Evolutionary conservation across 2,329 filamentous ascomycete genomes (phyloP), one percentile per base, ranked within the genome.

Genomic region (Pezicula rhizophila): DNA sequence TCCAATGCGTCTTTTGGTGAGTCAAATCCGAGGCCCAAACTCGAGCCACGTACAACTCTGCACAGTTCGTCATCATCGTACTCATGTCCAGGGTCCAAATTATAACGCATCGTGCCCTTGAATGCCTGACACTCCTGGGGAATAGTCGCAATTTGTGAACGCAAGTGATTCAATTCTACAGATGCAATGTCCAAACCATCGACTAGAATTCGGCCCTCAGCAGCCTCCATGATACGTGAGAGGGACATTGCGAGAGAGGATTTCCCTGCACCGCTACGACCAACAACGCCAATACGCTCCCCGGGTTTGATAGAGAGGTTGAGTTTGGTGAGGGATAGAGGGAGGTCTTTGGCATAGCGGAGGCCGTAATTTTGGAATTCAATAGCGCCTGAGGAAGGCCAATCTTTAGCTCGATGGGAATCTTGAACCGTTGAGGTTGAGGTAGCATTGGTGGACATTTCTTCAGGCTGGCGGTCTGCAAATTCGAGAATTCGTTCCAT

Each of bases 91-190:
- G 87, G 87, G 55, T 90, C 87, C 5, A 91, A 74, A 57, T 91
- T 91, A 61, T 76, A 80, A 43, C 87, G 78, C 23, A 91, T 79
- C 1, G 87, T 90, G 53, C 87, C 86, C 44, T 77, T 78, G 78
- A 91, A 90, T 25, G 90, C 75, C 0, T 86, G 89, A 0, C 86
- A 85, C 58, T 91, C 87, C 60, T 91, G 87, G 0, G 87, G 87
- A 58, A 91, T 90, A 62, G 90, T 90, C 57, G 84, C 80, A 5
- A 91, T 74, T 34, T 85, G 79, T 6, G 82, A 85, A 3, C 87
- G 80, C 20, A 91, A 69, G 60, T 89, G 84, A 48, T 84, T 77
- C 2, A 90, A 77, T 5, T 85, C 85, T 38, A 90, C 74, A 2
- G 76, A 85, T 34, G 80, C 75, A 53, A 89, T 90, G 63, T 84